Evolutionary conservation across 1,284 basidiomycete genomes (phyloP), one percentile per base, ranked within the genome.

Genomic region (Microbotryomycetes sp.): DNA sequence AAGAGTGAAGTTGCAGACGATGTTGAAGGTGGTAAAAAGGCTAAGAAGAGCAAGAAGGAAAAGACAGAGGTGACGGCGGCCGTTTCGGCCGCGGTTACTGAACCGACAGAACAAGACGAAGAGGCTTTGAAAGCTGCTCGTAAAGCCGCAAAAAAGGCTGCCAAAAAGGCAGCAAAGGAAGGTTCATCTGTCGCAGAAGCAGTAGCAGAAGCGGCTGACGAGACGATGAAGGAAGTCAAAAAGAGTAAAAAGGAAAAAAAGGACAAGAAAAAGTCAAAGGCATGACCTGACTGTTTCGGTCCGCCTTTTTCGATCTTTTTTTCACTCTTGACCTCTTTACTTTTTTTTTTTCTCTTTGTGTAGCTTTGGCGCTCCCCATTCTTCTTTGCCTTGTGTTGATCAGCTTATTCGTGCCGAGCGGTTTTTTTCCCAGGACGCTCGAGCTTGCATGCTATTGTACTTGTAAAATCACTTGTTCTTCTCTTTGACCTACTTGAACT

Each of bases 231-330:
- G 51, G n/a, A 27, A 24, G 58, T 54, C 45, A 60, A 65, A 48
- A 70, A 71, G 29, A 57, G 52, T 24, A 55, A 65, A 9, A 65
- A 61, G 56, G 54, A 65, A 56, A 49, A 61, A 24, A 53, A 57
- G 45, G 46, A 61, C 45, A 57, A 65, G 59, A 51, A 63, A 47
- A 54, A 54, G 23, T 6, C 7, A 13, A 31, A 57, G 55, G 21
- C 55, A 56, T 46, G 46, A 16, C 6, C 21, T 45, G 45, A n/a
- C 18, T 5, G 21, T n/a, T 41, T 23, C 35, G 35, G 9, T 50
- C 21, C 45, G 4, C 24, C 11, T 18, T 45, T 23, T 54, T 54
- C 26, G 9, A 9, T 41, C 45, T 23, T 28, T 28, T 49, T 29
- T 21, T 46, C 26, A 31, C 23, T 16, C 21, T n/a, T 5, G 21